Conservation (phyloP, 139 green algal genomes). For the Ostreobium quekettii region DNA sequence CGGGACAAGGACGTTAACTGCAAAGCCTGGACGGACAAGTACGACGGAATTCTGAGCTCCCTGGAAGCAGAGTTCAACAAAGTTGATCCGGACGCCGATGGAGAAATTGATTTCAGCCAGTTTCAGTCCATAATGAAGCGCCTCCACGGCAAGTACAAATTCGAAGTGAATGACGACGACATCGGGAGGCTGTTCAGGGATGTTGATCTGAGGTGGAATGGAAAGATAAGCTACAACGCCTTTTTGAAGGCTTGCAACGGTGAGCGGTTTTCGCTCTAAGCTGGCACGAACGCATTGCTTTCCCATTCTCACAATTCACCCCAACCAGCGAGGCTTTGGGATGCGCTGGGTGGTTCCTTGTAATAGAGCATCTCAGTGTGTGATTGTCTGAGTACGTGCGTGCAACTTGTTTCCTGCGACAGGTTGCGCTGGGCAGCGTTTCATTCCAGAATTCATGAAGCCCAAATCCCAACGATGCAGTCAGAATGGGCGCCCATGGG, state of each 20-base stretch:
- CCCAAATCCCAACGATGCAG: background rate
- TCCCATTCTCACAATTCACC: too few relatives aligned
- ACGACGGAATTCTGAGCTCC: too few relatives aligned
- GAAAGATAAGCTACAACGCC: background rate
- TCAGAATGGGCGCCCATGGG: background rate
- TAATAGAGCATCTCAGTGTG: too few relatives aligned
- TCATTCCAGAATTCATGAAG: slow-evolving; percentile 4
- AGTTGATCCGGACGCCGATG: background rate
- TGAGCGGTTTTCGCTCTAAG: background rate
- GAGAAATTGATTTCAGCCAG: background rate
- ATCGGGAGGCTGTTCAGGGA: background rate
- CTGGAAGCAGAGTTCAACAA: too few relatives aligned
- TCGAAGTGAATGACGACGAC: background rate
- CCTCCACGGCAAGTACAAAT: background rate
- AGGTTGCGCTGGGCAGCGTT: background rate
- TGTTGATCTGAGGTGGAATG: background rate
- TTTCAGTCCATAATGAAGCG: background rate
- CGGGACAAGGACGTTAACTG: too few relatives aligned
- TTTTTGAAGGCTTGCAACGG: background rate
- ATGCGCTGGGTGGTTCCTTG: too few relatives aligned
- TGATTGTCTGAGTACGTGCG: background rate
- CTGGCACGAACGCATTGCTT: background rate
- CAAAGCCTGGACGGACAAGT: too few relatives aligned
- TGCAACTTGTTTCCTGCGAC: background rate
- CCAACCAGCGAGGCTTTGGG: too few relatives aligned